phyloP scores from a whole-genome alignment of 2,329 filamentous ascomycete species.

The Monilinia vaccinii-corymbosi region DNA sequence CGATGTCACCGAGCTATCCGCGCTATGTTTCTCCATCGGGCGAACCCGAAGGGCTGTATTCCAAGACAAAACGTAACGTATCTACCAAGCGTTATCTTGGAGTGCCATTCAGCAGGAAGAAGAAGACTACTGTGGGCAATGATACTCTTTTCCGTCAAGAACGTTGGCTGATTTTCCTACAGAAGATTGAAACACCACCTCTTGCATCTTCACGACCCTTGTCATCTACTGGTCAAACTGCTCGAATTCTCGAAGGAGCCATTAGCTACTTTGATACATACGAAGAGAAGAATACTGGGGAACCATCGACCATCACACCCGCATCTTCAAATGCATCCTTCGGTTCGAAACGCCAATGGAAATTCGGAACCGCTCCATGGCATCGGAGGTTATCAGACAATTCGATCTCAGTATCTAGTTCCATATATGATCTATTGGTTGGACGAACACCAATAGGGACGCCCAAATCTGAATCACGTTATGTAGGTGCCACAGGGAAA shows the following conservation, averaged over 20 bases:
- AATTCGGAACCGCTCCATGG: slow-evolving; percentile 28
- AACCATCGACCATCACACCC: not conserved
- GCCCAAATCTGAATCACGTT: slow-evolving; percentile 15
- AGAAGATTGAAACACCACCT: not conserved
- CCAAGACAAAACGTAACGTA: slow-evolving; percentile 19
- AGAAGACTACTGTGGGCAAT: slow-evolving; percentile 11
- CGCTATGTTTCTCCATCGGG: slow-evolving; percentile 9
- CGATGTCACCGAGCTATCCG: slow-evolving; percentile 9
- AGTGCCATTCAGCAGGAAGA: slow-evolving; percentile 9
- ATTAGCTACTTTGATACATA: slow-evolving; percentile 16
- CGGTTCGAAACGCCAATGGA: slow-evolving; percentile 12
- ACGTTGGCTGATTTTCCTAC: not conserved
- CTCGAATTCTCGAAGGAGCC: slow-evolving; percentile 21
- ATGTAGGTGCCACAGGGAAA: slow-evolving; percentile 16
- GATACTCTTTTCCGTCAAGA: not conserved
- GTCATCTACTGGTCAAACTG: slow-evolving; percentile 17
- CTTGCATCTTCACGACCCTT: not conserved
- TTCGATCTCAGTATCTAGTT: slow-evolving; percentile 26
- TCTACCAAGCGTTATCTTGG: slow-evolving; percentile 4
- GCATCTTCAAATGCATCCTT: slow-evolving; percentile 1
- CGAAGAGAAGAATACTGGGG: not conserved
- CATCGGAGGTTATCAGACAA: slow-evolving; percentile 25
- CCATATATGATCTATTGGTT: slow-evolving; percentile 25
- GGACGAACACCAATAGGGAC: slow-evolving; percentile 25
- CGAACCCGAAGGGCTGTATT: slow-evolving; percentile 16